phyloP scores from a whole-genome alignment of 225 moss, liverwort and hornwort genomes.

The Physcomitrium patens region DNA sequence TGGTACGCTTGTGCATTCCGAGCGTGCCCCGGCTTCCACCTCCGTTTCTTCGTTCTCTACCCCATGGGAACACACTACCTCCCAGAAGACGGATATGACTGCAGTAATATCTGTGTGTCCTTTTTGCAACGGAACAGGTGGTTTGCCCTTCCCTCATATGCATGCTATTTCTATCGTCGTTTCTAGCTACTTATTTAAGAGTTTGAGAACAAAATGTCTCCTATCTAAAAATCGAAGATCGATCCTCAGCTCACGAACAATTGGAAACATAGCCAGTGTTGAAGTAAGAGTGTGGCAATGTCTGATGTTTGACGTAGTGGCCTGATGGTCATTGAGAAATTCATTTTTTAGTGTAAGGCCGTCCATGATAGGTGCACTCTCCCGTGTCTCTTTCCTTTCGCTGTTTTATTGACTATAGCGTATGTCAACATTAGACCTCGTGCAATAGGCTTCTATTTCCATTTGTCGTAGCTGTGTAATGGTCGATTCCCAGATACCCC shows the following conservation, averaged over 20 bases:
- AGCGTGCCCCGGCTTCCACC: constrained; percentile 51
- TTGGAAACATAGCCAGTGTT: background rate
- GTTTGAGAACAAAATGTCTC: constrained; percentile 8
- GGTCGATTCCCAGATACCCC: background rate
- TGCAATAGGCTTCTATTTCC: background rate
- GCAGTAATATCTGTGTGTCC: constrained; percentile 28
- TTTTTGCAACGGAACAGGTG: constrained; percentile 33
- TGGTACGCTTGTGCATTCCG: constrained; percentile 35
- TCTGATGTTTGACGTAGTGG: background rate
- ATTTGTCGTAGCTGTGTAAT: background rate
- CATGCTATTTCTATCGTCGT: background rate
- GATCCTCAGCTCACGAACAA: background rate
- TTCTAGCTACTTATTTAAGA: background rate
- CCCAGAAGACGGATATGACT: constrained; percentile 37
- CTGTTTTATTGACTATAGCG: background rate
- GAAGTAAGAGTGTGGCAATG: background rate
- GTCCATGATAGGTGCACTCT: background rate
- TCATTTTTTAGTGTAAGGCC: background rate
- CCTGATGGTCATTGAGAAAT: background rate
- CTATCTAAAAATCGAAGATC: background rate
- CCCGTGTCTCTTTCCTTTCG: constrained; percentile 3
- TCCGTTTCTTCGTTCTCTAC: constrained; percentile 42
- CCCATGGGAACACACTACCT: constrained; percentile 34
- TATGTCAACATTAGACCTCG: background rate
- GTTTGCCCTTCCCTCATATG: background rate